Conservation (phyloP, 1,284 basidiomycete species). For the Ganoderma sinense region DNA sequence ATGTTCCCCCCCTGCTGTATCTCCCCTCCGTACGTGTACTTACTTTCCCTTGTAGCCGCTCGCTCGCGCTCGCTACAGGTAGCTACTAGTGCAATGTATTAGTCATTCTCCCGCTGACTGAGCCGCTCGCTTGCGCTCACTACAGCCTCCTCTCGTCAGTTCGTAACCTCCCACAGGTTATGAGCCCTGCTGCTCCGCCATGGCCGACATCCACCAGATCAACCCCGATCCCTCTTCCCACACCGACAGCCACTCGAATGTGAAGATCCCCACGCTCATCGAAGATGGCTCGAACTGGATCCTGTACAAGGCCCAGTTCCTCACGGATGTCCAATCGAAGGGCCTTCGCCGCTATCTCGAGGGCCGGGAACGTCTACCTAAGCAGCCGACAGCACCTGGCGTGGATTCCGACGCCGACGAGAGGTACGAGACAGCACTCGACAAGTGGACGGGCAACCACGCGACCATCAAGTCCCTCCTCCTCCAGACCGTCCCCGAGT, state of each 20-base stretch:
- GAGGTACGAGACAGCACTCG: conserved; percentile 19
- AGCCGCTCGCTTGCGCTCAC: no score
- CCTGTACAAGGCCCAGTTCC: conserved; percentile 23
- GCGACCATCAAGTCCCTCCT: conserved; percentile 19
- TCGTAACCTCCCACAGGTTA: no score
- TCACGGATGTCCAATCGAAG: conserved; percentile 17
- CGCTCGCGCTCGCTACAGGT: no score
- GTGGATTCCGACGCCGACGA: conserved; percentile 23
- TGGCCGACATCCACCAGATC: not conserved
- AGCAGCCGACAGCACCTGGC: conserved; percentile 9
- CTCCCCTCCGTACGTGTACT: no score
- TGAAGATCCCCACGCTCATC: conserved; percentile 15
- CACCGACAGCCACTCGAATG: not conserved
- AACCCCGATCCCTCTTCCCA: not conserved
- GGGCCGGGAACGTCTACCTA: conserved; percentile 10
- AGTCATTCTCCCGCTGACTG: no score
- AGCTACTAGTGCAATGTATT: no score
- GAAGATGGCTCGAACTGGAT: conserved; percentile 26
- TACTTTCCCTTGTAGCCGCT: no score
- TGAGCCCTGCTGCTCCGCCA: no score
- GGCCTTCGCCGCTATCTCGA: conserved; percentile 22
- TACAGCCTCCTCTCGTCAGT: no score
- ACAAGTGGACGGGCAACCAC: conserved; percentile 24
- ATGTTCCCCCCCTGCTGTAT: no score
- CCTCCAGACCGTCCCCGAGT: conserved; percentile 14